Base-by-base conservation (phyloP, 148 eudicot genomes). In the Spergularia bocconei region DNA sequence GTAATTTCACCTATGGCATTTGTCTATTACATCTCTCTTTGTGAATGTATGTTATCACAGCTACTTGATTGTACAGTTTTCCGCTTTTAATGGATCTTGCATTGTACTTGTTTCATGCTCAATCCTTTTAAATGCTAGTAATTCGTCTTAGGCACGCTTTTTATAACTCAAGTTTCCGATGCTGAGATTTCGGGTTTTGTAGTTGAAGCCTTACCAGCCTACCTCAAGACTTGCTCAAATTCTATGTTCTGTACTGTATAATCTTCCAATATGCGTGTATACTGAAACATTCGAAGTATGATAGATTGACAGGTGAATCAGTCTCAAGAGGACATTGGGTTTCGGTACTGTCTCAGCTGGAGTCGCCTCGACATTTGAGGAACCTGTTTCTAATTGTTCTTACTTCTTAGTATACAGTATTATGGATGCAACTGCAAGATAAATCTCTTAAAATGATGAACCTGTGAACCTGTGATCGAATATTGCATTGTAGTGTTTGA, bases 21-120 rank as follows among this genome's bases (percentile, higher is more conserved):
- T 20, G 8, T 38, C 6, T 56, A 39, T 20, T 58, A 12, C 3
- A 15, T 56, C 59, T 51, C n/a, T 63, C 8, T 47, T 33, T 39
- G 25, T 63, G 17, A 62, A 48, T 50, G 38, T 47, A 17, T 76
- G 79, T 69, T 58, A 69, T 69, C 54, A 59, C 59, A 50, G 19
- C 57, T 21, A 21, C 54, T 67, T 67, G 55, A 14, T 48, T 67
- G 80, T 78, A 71, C 14, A 68, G 41, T 7, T 47, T 23, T 48
- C 61, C 20, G 50, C 56, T 39, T 14, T 36, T 52, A 25, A 59
- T 57, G 55, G 19, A 29, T 20, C 63, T 58, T 47, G 71, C 29
- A 19, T 13, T 29, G 3, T 29, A 9, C n/a, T 44, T 44, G n/a
- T 67, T 4, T 48, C 25, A 19, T 15, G 17, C 29, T 48, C n/a